Conservation (phyloP, 1,284 basidiomycete genomes). For the Papiliotrema laurentii region DNA sequence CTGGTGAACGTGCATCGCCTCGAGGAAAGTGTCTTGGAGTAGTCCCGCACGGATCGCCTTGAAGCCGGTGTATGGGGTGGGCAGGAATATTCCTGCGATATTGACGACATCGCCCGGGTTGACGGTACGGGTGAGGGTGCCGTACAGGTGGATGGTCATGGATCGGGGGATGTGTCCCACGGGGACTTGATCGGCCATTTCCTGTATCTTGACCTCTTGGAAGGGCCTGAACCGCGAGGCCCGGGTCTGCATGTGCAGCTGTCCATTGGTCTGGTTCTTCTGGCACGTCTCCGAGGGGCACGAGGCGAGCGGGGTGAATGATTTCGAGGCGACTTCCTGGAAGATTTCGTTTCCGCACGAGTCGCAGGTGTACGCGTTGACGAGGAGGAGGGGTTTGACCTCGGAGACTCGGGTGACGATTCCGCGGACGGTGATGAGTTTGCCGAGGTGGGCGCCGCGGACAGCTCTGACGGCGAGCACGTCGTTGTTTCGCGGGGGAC, state of each 20-base stretch:
- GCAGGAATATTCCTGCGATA: constrained; percentile 81
- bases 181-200: constrained; percentile 99
- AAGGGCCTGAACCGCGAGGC: constrained; percentile 97
- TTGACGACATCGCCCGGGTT: constrained; percentile 96
- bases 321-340: constrained; percentile 92
- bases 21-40: constrained; percentile 94
- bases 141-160: constrained; percentile 93
- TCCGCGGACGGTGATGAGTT: constrained; percentile 90
- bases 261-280: constrained; percentile 81
- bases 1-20: constrained; percentile 84
- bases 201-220: constrained; percentile 98
- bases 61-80: constrained; percentile 84
- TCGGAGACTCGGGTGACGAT: constrained; percentile 98
- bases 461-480: constrained; percentile 85
- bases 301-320: constrained; percentile 81
- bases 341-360: constrained; percentile 97
- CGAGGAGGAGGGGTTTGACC: constrained; percentile 94
- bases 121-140: constrained; percentile 81
- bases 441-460: constrained; percentile 77
- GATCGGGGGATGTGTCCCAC: constrained; percentile 98
- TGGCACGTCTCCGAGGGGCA: constrained; percentile 83
- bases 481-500: constrained; percentile 65
- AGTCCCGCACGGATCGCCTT: constrained; percentile 88
- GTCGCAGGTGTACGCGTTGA: constrained; percentile 98
- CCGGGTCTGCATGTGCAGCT: constrained; percentile 96